phyloP scores from a whole-genome alignment of 2,329 filamentous ascomycete species.

The Fusarium decemcellulare region DNA sequence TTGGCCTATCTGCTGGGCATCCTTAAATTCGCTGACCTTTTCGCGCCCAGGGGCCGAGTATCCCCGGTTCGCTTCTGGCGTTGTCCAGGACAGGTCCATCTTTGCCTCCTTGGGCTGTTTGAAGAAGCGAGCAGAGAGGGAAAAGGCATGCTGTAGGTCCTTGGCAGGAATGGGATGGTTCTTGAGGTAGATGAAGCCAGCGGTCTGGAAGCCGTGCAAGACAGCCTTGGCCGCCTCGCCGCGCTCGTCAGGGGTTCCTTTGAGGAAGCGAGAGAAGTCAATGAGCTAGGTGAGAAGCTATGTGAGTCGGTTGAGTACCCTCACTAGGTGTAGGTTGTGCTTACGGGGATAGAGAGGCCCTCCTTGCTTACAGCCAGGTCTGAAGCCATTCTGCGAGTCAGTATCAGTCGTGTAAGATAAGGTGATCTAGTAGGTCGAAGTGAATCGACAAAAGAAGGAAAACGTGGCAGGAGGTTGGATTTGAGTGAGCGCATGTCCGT shows the following conservation, averaged over 20 bases:
- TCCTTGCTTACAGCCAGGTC: constrained; percentile 65
- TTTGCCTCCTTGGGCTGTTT: constrained; percentile 73
- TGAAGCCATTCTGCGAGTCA: constrained; percentile 42
- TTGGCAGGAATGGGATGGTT: constrained; percentile 79
- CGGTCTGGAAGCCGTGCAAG: constrained; percentile 84
- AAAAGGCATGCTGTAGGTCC: constrained; percentile 74
- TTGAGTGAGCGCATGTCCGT: too few relatives aligned
- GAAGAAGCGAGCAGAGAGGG: constrained; percentile 80
- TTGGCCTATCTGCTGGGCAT: constrained; percentile 69
- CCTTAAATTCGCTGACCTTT: constrained; percentile 74
- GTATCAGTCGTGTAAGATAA: not conserved
- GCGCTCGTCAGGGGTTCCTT: constrained; percentile 72
- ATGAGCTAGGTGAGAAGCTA: constrained; percentile 40
- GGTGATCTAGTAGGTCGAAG: not conserved
- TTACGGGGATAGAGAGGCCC: constrained; percentile 69
- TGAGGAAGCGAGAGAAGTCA: constrained; percentile 80
- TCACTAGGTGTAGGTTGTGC: constrained; percentile 30
- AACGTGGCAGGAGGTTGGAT: too few relatives aligned
- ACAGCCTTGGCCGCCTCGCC: constrained; percentile 78
- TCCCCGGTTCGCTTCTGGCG: constrained; percentile 79
- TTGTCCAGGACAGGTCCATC: constrained; percentile 77
- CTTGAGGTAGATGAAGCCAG: constrained; percentile 91
- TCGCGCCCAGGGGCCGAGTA: constrained; percentile 80
- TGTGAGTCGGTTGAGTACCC: not conserved
- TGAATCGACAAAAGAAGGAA: too few relatives aligned